These are phyloP conservation scores for Cystobasidiopsis lactophilus DNA, from an alignment of 768 basidiomycete species.

Conservation along the genomic window DNA sequence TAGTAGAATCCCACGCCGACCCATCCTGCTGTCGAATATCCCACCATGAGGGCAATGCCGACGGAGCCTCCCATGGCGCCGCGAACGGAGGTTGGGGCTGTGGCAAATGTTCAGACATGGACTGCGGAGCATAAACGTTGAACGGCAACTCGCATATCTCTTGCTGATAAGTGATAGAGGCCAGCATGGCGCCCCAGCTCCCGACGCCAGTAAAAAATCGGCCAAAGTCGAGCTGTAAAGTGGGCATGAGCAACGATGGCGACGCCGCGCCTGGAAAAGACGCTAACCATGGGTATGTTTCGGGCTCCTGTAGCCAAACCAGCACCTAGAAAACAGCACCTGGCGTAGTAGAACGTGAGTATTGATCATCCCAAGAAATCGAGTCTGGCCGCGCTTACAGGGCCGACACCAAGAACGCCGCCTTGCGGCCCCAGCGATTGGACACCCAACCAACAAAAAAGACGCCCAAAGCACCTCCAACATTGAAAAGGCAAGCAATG, in stretches of 20 bases:
- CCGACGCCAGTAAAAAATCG: background rate
- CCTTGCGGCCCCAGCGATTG: background rate
- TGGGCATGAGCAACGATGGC: no score
- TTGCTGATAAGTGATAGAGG: background rate
- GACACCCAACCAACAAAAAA: background rate
- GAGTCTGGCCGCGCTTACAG: no score
- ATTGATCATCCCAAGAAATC: no score
- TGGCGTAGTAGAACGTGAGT: no score
- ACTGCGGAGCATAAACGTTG: no score
- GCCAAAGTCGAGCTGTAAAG: no score
- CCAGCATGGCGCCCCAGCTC: no score
- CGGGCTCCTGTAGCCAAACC: background rate
- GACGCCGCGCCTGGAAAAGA: no score
- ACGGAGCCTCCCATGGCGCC: background rate
- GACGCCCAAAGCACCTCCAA: background rate
- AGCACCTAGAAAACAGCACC: background rate
- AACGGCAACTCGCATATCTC: no score
- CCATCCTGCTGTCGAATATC: background rate
- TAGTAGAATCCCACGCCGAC: background rate
- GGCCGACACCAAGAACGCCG: background rate
- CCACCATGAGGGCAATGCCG: background rate
- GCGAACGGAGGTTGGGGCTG: background rate
- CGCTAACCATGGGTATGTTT: background rate
- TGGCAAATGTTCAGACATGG: no score
- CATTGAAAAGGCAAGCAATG: background rate